A percentile compares a stretch with the other conserved stretches of the same genome.
Evolutionary conservation across 495 filamentous ascomycete species (phyloP).

Genomic region (Penicillium soppii): DNA sequence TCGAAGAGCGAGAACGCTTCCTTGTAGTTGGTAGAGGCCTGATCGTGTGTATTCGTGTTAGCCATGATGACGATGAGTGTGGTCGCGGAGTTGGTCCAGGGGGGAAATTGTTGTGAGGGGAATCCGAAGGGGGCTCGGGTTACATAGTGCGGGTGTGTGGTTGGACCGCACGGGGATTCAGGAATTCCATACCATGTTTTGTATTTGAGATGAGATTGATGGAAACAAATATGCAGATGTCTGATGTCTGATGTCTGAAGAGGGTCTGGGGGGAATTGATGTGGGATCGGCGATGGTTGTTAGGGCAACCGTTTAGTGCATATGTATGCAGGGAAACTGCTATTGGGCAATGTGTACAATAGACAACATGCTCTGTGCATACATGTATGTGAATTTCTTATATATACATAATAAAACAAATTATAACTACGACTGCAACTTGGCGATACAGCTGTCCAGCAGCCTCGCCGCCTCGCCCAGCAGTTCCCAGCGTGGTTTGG

Average conservation of each 20-base stretch:
- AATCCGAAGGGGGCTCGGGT: background rate
- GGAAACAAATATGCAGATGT: slow-evolving; percentile 9
- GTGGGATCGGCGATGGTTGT: slow-evolving; percentile 26
- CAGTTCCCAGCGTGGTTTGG: slow-evolving; percentile 85
- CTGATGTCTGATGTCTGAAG: background rate
- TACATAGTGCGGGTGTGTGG: slow-evolving; percentile 1
- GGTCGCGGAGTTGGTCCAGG: too few relatives aligned
- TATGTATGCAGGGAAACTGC: too few relatives aligned
- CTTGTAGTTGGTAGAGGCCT: slow-evolving; percentile 99
- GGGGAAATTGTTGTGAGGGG: too few relatives aligned
- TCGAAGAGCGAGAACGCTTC: slow-evolving; percentile 99
- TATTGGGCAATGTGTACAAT: too few relatives aligned
- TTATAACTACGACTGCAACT: slow-evolving; percentile 47
- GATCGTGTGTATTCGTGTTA: slow-evolving; percentile 42
- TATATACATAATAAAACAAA: slow-evolving; percentile 1
- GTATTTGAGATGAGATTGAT: slow-evolving; percentile 1
- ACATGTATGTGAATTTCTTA: too few relatives aligned
- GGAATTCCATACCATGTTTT: slow-evolving; percentile 14
- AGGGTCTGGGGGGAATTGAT: slow-evolving; percentile 5
- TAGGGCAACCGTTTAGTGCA: too few relatives aligned
- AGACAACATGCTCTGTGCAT: too few relatives aligned
- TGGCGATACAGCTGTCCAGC: slow-evolving; percentile 74
- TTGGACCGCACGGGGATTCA: slow-evolving; percentile 5
- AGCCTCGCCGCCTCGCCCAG: slow-evolving; percentile 81
- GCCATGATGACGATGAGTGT: slow-evolving; percentile 19